Base-by-base conservation (phyloP, 192 early-diverging fungal species). In the Glomus cerebriforme region DNA sequence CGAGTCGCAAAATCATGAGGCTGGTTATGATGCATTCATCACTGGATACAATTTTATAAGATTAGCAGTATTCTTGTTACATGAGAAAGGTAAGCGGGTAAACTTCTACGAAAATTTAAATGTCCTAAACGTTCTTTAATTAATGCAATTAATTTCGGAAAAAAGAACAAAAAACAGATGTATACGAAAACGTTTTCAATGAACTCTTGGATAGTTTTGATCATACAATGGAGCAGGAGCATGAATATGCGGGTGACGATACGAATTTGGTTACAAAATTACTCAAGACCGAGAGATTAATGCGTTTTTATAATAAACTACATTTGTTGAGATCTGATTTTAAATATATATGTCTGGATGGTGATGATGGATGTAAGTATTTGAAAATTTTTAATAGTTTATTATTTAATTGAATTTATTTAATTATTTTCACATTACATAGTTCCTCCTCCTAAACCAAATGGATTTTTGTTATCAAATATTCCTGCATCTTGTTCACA, bases 1-100 rank as follows among this genome's bases (percentile, higher is more conserved):
- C 39, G 75, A 81, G 17, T 79, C 82, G 1, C 87, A 83, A 58
- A 90, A 90, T 81, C 97, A 98, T 79, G 97, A 98, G 79, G 97
- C 97, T 15, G 97, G 93, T 3, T 98, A 91, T 79, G 97, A 98
- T 83, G 95, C 95, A 0, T 96, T 93, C 81, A 90, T 92, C 69
- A 98, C 97, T 5, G 97, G 97, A 9, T 86, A 90, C 24, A 85
- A 91, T 0, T 97, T 94, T 80, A 82, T 95, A 29, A 87, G 91
- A 2, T 88, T 97, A 81, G 79, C 87, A 19, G 79, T 82, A 27
- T 89, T 81, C 59, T 83, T 90, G 74, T 58, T 85, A 13, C 82
- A 88, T 45, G 81, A 82, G 24, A 80, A 82, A 60, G 85, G 77
- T 78, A 22, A 15, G 10, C 32, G 9, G 9, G 22, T 39, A 22